Evolutionary conservation across 257 asterid species (phyloP).

Genomic region (Solanum peruvianum): DNA sequence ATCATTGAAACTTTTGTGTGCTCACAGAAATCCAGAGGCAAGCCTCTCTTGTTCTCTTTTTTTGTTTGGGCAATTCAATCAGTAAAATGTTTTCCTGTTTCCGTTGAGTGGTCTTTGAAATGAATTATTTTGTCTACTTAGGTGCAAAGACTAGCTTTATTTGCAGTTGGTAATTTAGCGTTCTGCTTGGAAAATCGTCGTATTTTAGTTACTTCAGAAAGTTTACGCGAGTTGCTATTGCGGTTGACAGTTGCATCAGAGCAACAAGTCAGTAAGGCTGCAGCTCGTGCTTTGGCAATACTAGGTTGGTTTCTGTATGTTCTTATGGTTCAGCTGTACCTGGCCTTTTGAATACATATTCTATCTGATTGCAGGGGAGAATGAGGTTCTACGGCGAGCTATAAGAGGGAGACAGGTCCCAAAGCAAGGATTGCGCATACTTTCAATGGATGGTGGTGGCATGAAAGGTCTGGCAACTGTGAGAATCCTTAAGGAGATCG

Average conservation of each 20-base stretch:
- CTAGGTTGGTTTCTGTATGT: slow-evolving; percentile 45
- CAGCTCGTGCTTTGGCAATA: slow-evolving; percentile 94
- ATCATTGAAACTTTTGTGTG: slow-evolving; percentile 71
- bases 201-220: slow-evolving; percentile 78
- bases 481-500: slow-evolving; percentile 81
- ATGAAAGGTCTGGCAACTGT: slow-evolving; percentile 99
- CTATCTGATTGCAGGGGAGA: slow-evolving; percentile 59
- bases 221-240: slow-evolving; percentile 93
- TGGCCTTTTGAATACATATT: slow-evolving; percentile 2
- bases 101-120: slow-evolving; percentile 3
- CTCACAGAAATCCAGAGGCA: slow-evolving; percentile 84
- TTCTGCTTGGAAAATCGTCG: slow-evolving; percentile 92
- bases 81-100: neutral
- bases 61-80: neutral
- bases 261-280: slow-evolving; percentile 77
- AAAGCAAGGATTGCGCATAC: slow-evolving; percentile 86
- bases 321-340: neutral
- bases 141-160: slow-evolving; percentile 89
- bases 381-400: slow-evolving; percentile 91
- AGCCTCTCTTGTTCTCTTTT: slow-evolving; percentile 16
- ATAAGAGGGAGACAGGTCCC: slow-evolving; percentile 75
- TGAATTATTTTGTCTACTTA: slow-evolving; percentile 11
- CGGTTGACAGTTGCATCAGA: slow-evolving; percentile 75
- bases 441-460: slow-evolving; percentile 99
- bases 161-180: slow-evolving; percentile 87